Base-by-base conservation (phyloP, 495 filamentous ascomycete species). In the Peziza echinospora region DNA sequence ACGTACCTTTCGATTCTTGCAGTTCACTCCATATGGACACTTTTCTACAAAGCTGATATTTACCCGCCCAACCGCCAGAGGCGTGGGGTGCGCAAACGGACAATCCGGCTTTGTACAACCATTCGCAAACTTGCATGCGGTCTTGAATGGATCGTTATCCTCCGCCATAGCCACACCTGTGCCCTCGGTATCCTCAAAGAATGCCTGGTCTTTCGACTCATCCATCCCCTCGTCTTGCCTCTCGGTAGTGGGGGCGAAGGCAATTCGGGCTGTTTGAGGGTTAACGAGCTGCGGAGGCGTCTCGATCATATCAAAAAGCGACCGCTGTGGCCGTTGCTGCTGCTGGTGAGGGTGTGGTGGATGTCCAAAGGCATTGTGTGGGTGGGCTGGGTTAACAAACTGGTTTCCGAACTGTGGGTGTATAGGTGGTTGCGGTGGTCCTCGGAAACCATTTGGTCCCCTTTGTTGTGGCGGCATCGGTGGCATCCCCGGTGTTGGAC, bases 81-180 rank as follows among this genome's bases (percentile, higher is more conserved):
- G 82, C 11, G 86, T 93, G 60, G 93, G 89, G 56, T 99, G 89
- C 22, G 82, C 89, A 60, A 82, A 96, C 40, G 75, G 77, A 61
- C 89, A 99, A 48, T 93, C 84, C 50, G 74, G 71, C 58, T 91
- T 85, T 17, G 77, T 82, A 65, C 89, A 99, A 43, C 71, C 67
- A 25, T 84, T 67, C 63, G 93, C 93, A 66, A 78, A 99, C 41
- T 77, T 82, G 71, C 89, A 99, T 26, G 73, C 65, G 43, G 71
- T 72, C 51, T 78, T 70, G 9, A 76, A 75, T 47, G 75, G 60
- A 46, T 58, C 41, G 10, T 43, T 21, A 1, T 43, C 41, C 21
- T 43, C 41, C 41, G 21, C 10, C 41, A 17, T 19, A 11, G 10
- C 41, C 8, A 8, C 26, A 34, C n/a, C 26, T 34, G 8, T 8